phyloP scores from a whole-genome alignment of 768 basidiomycete genomes.

The Psilocybe cyanescens region DNA sequence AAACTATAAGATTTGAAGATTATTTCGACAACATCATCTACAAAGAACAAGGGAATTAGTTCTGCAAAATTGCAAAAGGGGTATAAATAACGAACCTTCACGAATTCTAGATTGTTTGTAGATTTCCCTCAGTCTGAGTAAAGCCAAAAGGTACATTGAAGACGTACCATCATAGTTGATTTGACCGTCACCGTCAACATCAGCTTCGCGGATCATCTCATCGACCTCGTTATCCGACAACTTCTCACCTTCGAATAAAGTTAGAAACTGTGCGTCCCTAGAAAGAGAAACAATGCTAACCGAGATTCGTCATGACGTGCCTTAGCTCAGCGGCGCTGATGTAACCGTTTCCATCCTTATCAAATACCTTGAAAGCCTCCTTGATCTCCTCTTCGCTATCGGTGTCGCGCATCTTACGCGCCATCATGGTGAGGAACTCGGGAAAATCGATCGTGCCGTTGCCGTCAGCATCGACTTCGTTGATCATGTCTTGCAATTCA shows the following conservation, averaged over 20 bases:
- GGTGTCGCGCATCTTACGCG: conserved; percentile 41
- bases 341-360: conserved; percentile 93
- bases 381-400: conserved; percentile 50
- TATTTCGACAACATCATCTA: conserved; percentile 34
- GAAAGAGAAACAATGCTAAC: conserved; percentile 38
- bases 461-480: conserved; percentile 47
- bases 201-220: conserved; percentile 97
- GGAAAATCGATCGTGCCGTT: conserved; percentile 51
- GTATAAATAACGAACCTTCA: conserved; percentile 22
- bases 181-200: conserved; percentile 93
- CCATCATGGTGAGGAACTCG: conserved; percentile 53
- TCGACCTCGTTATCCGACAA: conserved; percentile 86
- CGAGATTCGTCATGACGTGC: conserved; percentile 93
- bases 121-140: neutral
- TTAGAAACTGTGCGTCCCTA: neutral
- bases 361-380: conserved; percentile 71
- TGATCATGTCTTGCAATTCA: conserved; percentile 53
- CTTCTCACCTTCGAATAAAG: conserved; percentile 65
- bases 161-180: conserved; percentile 58
- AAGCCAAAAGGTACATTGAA: neutral
- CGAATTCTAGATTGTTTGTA: conserved; percentile 21
- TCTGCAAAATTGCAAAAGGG: neutral
- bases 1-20: conserved; percentile 17
- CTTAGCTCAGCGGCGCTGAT: conserved; percentile 90
- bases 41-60: neutral